A percentile compares a stretch with the other conserved stretches of the same genome.
phyloP scores from a whole-genome alignment of 805 yeast species.

The Lachancea kluyveri region DNA sequence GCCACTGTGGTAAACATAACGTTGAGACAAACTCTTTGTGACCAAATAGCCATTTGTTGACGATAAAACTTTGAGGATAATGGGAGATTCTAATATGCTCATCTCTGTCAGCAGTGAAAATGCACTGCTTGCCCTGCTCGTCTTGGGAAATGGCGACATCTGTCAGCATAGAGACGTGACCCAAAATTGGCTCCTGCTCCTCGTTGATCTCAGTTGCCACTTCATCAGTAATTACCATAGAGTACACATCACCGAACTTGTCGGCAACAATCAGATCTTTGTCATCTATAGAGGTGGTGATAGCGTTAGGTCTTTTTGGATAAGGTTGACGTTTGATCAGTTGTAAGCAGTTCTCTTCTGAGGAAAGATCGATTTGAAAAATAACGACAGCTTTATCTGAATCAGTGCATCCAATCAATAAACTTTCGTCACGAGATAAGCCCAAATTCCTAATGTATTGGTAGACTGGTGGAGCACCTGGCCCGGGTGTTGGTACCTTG shows the following conservation, averaged over 20 bases:
- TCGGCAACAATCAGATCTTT: constrained; percentile 67
- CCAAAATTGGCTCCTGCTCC: constrained; percentile 66
- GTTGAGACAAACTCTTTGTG: constrained; percentile 78
- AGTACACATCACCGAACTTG: constrained; percentile 93
- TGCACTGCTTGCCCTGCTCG: constrained; percentile 36
- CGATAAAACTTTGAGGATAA: constrained; percentile 71
- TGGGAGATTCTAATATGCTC: constrained; percentile 86
- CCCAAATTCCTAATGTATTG: constrained; percentile 62
- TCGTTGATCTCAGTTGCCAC: constrained; percentile 28
- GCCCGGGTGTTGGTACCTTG: constrained; percentile 56
- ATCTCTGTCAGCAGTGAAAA: constrained; percentile 87
- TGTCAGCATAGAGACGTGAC: constrained; percentile 97
- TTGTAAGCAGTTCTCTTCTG: constrained; percentile 37
- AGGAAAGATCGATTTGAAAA: constrained; percentile 35
- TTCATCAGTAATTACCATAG: constrained; percentile 39
- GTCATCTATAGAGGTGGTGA: constrained; percentile 51
- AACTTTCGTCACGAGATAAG: constrained; percentile 46
- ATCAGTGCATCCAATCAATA: constrained; percentile 67
- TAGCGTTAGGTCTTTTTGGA: constrained; percentile 90
- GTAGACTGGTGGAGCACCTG: constrained; percentile 62
- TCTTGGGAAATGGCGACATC: constrained; percentile 39
- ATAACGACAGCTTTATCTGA: constrained; percentile 76
- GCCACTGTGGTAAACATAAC: constrained; percentile 49
- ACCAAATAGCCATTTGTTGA: constrained; percentile 81
- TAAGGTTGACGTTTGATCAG: constrained; percentile 66